Percentiles rank a stretch among this genome's conserved stretches.
phyloP scores from a whole-genome alignment of 202 grass and related monocot genomes.

The Zoysia matrella region DNA sequence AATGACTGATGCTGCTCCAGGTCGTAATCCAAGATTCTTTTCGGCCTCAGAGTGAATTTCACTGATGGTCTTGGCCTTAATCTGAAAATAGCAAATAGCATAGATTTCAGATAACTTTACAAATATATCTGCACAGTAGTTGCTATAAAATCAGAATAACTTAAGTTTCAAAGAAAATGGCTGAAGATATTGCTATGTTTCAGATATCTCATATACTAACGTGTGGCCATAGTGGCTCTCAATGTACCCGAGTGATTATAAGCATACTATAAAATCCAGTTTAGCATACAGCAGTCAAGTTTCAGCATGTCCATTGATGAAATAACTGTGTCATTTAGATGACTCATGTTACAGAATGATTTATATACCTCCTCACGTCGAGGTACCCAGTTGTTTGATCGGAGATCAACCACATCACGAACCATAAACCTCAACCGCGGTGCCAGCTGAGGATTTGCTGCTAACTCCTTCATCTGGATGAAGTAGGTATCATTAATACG shows the following conservation, averaged over 20 bases:
- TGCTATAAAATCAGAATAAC: slow-evolving; percentile 18
- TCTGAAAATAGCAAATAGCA: slow-evolving; percentile 59
- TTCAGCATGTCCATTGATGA: neutral
- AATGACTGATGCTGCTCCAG: slow-evolving; percentile 63
- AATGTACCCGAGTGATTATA: slow-evolving; percentile 7
- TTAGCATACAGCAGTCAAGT: neutral
- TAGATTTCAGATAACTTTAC: slow-evolving; percentile 35
- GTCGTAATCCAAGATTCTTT: slow-evolving; percentile 77
- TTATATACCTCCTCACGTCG: slow-evolving; percentile 79
- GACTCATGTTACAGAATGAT: slow-evolving; percentile 8
- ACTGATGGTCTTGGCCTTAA: no score
- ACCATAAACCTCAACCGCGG: slow-evolving; percentile 76
- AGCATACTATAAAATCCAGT: neutral
- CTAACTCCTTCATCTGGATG: slow-evolving; percentile 69
- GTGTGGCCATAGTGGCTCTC: neutral
- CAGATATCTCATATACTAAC: neutral
- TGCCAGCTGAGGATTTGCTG: slow-evolving; percentile 57
- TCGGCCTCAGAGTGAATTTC: no score
- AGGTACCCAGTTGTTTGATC: slow-evolving; percentile 86
- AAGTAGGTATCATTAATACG: slow-evolving; percentile 80
- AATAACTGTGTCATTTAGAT: neutral
- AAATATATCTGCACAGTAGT: neutral
- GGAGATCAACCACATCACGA: slow-evolving; percentile 72
- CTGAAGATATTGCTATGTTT: neutral
- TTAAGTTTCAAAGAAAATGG: neutral